Percentiles rank a stretch among this genome's conserved stretches.
phyloP scores from a whole-genome alignment of 371 early-diverging fungal species.

The Amoeboaphelidium protococcarum region DNA sequence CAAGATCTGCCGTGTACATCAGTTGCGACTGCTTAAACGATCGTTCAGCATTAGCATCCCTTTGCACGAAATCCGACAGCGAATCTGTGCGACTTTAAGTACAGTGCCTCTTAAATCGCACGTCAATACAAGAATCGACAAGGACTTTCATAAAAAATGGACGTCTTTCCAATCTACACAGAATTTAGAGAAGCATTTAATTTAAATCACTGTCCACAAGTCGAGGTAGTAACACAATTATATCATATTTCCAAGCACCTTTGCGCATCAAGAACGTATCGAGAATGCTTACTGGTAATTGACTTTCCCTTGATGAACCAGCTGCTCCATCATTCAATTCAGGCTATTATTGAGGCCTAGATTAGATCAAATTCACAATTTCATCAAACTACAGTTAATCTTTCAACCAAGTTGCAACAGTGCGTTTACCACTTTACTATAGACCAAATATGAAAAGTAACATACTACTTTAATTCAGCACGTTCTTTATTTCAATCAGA shows the following conservation, averaged over 20 bases:
- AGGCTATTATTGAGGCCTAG: constrained; percentile 5
- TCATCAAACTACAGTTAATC: constrained; percentile 13
- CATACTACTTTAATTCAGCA: too few species aligned
- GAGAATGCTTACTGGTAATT: background rate
- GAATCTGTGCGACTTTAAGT: background rate
- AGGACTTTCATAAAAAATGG: background rate
- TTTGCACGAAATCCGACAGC: background rate
- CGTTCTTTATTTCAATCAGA: too few species aligned
- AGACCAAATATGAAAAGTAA: too few species aligned
- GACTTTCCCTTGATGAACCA: background rate
- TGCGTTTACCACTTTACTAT: too few species aligned
- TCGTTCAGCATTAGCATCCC: constrained; percentile 3
- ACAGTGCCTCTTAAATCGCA: background rate
- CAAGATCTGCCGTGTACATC: constrained; percentile 24
- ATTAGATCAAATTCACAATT: constrained; percentile 18
- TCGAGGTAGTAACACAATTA: background rate
- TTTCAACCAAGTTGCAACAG: too few species aligned
- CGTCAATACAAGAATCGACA: background rate
- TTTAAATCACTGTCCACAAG: too few species aligned
- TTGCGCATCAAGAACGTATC: constrained; percentile 1
- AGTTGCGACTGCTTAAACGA: constrained; percentile 18
- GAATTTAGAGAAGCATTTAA: too few species aligned
- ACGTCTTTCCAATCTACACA: background rate
- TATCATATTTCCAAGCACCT: background rate
- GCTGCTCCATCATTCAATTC: background rate